These are phyloP conservation scores for Spirogloea muscicola DNA, from an alignment of 139 green algal species.

Conservation along the genomic window DNA sequence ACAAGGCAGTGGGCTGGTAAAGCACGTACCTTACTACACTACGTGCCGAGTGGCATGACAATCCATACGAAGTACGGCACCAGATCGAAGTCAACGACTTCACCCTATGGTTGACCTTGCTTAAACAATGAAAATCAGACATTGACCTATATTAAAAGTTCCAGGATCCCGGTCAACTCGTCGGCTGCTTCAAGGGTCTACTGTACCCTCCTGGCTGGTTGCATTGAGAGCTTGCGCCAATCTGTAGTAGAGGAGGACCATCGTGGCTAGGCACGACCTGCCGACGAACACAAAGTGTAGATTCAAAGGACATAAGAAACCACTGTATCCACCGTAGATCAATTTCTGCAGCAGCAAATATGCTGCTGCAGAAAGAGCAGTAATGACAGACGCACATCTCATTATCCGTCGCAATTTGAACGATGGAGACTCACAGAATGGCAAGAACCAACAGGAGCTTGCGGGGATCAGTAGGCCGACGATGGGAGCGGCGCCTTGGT, in stretches of 20 bases:
- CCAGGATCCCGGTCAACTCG: background rate
- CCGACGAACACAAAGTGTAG: background rate
- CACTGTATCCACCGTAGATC: background rate
- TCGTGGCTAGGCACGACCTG: constrained; percentile 6
- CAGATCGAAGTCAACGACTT: too few species aligned
- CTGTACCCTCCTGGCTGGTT: too few species aligned
- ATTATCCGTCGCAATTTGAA: too few species aligned
- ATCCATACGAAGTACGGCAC: too few species aligned
- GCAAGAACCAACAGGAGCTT: constrained; percentile 4
- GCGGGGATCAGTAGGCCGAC: background rate
- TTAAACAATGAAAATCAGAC: too few species aligned
- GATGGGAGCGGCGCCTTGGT: background rate
- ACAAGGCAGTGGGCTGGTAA: too few species aligned
- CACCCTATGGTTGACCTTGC: too few species aligned
- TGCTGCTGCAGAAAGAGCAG: background rate
- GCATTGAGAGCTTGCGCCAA: background rate
- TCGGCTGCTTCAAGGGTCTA: background rate
- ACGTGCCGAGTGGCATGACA: too few species aligned
- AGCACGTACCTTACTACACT: too few species aligned
- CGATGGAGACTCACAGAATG: background rate
- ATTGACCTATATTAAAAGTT: too few species aligned
- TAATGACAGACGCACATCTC: background rate
- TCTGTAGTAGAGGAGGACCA: constrained; percentile 15
- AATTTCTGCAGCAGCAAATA: background rate
- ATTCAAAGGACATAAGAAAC: background rate